phyloP scores from a whole-genome alignment of 768 basidiomycete species.

The Mycena amicta region DNA sequence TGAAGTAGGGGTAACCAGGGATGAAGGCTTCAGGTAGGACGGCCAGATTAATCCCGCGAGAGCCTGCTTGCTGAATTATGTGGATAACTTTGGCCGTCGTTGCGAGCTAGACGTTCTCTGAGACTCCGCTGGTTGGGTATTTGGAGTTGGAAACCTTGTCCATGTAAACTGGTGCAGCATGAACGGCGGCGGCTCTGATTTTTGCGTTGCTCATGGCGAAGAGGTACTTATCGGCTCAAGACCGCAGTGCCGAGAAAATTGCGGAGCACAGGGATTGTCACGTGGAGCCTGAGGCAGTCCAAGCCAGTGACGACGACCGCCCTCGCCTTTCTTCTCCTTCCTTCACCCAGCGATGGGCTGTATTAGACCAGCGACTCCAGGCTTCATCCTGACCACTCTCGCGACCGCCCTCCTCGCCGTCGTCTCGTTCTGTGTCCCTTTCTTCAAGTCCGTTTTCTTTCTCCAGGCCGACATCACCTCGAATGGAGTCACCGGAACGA shows the following conservation, averaged over 20 bases:
- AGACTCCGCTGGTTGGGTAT: background rate
- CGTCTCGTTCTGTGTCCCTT: conserved; percentile 89
- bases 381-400: conserved; percentile 79
- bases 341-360: conserved; percentile 47
- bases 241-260: no score
- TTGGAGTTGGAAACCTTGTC: conserved; percentile 6
- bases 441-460: conserved; percentile 88
- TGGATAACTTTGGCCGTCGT: conserved; percentile 7
- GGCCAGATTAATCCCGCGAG: conserved; percentile 6
- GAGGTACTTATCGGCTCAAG: background rate
- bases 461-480: conserved; percentile 69
- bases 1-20: conserved; percentile 14
- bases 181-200: conserved; percentile 13
- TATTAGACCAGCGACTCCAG: conserved; percentile 74
- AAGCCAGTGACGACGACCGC: background rate
- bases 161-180: conserved; percentile 16
- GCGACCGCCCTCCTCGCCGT: conserved; percentile 80
- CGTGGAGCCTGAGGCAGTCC: background rate
- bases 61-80: conserved; percentile 5
- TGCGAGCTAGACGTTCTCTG: background rate
- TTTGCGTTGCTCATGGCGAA: conserved; percentile 1
- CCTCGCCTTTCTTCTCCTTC: background rate
- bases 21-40: conserved; percentile 16
- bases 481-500: conserved; percentile 52
- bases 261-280: no score